These are phyloP conservation scores for Hypoxylon rickii DNA, from an alignment of 495 filamentous ascomycete genomes.

Conservation along the genomic window DNA sequence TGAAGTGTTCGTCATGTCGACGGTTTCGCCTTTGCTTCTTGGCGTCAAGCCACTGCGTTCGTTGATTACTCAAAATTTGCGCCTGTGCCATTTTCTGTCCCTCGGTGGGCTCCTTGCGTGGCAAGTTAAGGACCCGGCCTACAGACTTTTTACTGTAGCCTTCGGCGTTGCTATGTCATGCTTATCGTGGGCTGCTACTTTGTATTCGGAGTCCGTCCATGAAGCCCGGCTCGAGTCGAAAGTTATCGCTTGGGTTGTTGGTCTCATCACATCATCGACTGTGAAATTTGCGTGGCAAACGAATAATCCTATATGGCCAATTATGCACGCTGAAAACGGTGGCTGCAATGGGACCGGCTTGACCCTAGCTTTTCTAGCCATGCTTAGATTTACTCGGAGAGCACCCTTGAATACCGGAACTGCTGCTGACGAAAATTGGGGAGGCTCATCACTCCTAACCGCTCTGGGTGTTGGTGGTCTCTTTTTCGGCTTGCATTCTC, in stretches of 20 bases:
- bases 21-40: constrained; percentile 83
- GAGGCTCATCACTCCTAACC: constrained; percentile 73
- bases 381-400: constrained; percentile 69
- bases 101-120: constrained; percentile 81
- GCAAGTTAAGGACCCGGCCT: constrained; percentile 70
- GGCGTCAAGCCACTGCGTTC: constrained; percentile 69
- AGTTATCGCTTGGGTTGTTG: constrained; percentile 78
- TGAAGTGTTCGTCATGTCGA: constrained; percentile 83
- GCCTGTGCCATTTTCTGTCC: constrained; percentile 72
- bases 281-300: constrained; percentile 93
- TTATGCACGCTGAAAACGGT: constrained; percentile 85
- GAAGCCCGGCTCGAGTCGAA: constrained; percentile 76
- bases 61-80: constrained; percentile 68
- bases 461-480: constrained; percentile 80
- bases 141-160: constrained; percentile 77
- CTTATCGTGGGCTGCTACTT: constrained; percentile 79
- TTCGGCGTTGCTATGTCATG: constrained; percentile 79
- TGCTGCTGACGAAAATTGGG: constrained; percentile 39
- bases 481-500: constrained; percentile 88
- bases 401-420: constrained; percentile 57
- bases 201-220: constrained; percentile 78
- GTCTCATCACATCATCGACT: constrained; percentile 80
- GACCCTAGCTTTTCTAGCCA: constrained; percentile 72
- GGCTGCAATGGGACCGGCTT: constrained; percentile 90
- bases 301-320: constrained; percentile 98